These are phyloP conservation scores for Fusarium sacchari DNA, from an alignment of 2,329 filamentous ascomycete species.

Conservation along the genomic window DNA sequence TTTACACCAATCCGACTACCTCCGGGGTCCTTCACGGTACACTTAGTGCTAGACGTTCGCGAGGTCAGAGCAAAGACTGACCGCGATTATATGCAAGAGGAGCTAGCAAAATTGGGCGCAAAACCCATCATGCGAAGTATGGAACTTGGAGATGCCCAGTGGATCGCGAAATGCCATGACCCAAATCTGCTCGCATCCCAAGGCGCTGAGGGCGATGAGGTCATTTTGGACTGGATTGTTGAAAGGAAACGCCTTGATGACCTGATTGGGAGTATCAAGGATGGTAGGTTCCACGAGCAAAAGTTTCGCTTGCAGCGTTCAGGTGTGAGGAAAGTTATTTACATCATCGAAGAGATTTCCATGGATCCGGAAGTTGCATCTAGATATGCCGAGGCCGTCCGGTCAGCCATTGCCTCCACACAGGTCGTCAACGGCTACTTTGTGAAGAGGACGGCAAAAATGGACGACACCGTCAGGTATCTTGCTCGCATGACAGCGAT, in stretches of 20 bases:
- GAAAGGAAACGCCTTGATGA: slow-evolving; percentile 86
- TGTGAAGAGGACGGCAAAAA: slow-evolving; percentile 77
- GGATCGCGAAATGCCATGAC: slow-evolving; percentile 79
- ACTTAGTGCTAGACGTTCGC: slow-evolving; percentile 78
- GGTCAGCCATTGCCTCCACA: slow-evolving; percentile 78
- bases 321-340: slow-evolving; percentile 80
- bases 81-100: slow-evolving; percentile 79
- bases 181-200: slow-evolving; percentile 62
- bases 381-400: slow-evolving; percentile 73
- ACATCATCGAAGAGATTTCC: slow-evolving; percentile 78
- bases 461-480: slow-evolving; percentile 83
- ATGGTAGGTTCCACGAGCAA: slow-evolving; percentile 84
- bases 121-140: slow-evolving; percentile 73
- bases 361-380: slow-evolving; percentile 64
- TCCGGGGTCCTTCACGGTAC: slow-evolving; percentile 75
- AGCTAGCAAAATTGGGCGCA: slow-evolving; percentile 73
- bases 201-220: slow-evolving; percentile 72
- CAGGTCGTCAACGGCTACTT: slow-evolving; percentile 85
- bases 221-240: slow-evolving; percentile 82
- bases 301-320: slow-evolving; percentile 81
- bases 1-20: slow-evolving; percentile 70
- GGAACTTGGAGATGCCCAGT: slow-evolving; percentile 79
- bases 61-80: slow-evolving; percentile 79
- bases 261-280: slow-evolving; percentile 81
- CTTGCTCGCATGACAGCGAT: slow-evolving; percentile 76